Conservation (phyloP, 305 asterid species). For the Ajuga reptans region DNA sequence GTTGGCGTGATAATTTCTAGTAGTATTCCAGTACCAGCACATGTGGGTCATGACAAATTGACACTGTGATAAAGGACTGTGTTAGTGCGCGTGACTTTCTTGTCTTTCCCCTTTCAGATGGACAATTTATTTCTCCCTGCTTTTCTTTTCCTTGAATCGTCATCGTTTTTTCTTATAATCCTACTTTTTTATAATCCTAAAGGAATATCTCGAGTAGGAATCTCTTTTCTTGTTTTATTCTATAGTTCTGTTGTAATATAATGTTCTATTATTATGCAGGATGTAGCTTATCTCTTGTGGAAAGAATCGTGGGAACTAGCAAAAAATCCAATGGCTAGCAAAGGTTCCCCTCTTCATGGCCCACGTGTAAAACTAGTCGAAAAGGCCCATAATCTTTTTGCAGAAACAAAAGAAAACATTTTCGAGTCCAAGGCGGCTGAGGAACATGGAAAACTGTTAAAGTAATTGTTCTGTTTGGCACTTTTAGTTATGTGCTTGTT, state of each 20-base stretch:
- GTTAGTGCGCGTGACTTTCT: not conserved
- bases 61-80: conserved; percentile 10
- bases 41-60: not conserved
- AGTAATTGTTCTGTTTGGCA: conserved; percentile 34
- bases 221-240: conserved; percentile 18
- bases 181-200: not conserved
- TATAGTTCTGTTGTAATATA: conserved; percentile 9
- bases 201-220: not conserved
- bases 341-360: conserved; percentile 69
- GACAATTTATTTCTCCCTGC: not conserved
- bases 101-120: not conserved
- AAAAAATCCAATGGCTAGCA: conserved; percentile 76
- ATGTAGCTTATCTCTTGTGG: conserved; percentile 76
- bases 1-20: conserved; percentile 3
- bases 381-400: conserved; percentile 64
- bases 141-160: not conserved
- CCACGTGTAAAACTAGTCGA: conserved; percentile 76
- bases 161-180: not conserved
- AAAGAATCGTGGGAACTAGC: conserved; percentile 89
- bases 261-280: conserved; percentile 42
- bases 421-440: conserved; percentile 97
- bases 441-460: conserved; percentile 87
- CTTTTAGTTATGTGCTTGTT: conserved; percentile 7
- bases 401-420: conserved; percentile 68
- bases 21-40: not conserved